Evolutionary conservation across 225 moss, liverwort and hornwort genomes (phyloP), one percentile per base, ranked within the genome.

Genomic region (Anthoceros angustus): DNA sequence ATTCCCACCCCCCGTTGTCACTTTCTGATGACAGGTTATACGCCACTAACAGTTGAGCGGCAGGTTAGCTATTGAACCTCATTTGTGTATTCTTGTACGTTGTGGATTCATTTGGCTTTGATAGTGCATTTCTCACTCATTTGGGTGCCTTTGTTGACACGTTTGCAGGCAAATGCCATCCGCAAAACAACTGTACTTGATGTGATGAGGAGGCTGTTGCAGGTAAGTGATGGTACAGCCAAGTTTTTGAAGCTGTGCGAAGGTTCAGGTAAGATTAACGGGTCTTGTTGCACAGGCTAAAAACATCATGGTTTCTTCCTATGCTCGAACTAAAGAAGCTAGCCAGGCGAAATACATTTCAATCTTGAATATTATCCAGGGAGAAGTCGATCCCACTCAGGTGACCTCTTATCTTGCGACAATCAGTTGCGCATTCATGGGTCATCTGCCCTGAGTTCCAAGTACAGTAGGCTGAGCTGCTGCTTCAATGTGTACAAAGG

Each of bases 331-430:
- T 5, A 98, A 92, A 69, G 92, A 98, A 71, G 95, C 95, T 67
- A 98, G 95, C 73, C 95, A 98, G 79, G 95, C 95, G 38, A 92
- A 98, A 72, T 98, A 98, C 66, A 98, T 98, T 41, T 92, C 95
- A 60, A 98, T 98, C 43, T 66, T 98, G 64, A 98, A 98, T 71
- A 98, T 98, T 55, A 98, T 98, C 73, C 95, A 98, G 82, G 95
- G 95, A 12, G 95, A 98, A 82, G 95, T 92, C 66, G 95, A 98
- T 72, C 95, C 95, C 20, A 98, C 95, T 62, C 92, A 98, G 89
- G 95, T 98, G 12, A 50, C 20, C 60, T 25, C 20, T 40, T n/a
- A 32, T 32, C 32, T 4, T 32, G 32, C 32, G 32, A 32, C 32
- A 23, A 25, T 8, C 48, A 46, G 9, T 43, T 9, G 12, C 25